Evolutionary conservation across 2,329 filamentous ascomycete genomes (phyloP), one percentile per base, ranked within the genome.

Genomic region (Clathrospora elynae): DNA sequence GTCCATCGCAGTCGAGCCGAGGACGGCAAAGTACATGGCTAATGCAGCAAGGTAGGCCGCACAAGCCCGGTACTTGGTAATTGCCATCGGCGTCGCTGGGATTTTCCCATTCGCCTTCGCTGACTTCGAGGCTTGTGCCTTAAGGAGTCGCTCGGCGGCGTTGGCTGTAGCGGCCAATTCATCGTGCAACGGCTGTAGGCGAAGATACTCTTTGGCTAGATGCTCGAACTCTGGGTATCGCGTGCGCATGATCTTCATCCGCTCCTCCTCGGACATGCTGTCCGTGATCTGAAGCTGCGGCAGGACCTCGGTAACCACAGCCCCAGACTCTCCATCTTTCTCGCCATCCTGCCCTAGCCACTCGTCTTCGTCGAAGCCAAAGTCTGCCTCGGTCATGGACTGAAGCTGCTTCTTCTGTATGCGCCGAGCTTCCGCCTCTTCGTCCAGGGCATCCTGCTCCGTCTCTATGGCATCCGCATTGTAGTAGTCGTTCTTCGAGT

Each of bases 181-280:
- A 14, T 85, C 81, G 55, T 82, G 75, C 5, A 79, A 60, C 16
- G 74, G 69, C 61, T 91, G 86, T 32, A 96, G 74, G n/a, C 79
- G 74, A 39, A 86, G 67, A 46, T 93, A 87, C 61, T 97, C 92
- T 55, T 87, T 85, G 33, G 88, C 85, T 24, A 99, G 77, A 42
- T 86, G 86, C 50, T 95, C 88, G 55, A 97, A 93, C 66, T 99
- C 93, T 2, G 95, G 93, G 67, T 99, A 96, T 67, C 89, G 80
- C 32, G 83, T 81, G 59, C 85, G 84, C 35, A 99, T 73, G 11
- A 96, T 80, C 62, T 84, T 86, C 51, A 87, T 73, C 53, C 84
- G 81, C 64, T 96, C 91, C 28, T 87, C 84, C 3, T 81, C 71
- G 5, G 79, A 75, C 85, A 96, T 91, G 47, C 88, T 83, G 14